Evolutionary conservation across 1,284 basidiomycete species (phyloP).

Genomic region (Puccinia brachypodii): DNA sequence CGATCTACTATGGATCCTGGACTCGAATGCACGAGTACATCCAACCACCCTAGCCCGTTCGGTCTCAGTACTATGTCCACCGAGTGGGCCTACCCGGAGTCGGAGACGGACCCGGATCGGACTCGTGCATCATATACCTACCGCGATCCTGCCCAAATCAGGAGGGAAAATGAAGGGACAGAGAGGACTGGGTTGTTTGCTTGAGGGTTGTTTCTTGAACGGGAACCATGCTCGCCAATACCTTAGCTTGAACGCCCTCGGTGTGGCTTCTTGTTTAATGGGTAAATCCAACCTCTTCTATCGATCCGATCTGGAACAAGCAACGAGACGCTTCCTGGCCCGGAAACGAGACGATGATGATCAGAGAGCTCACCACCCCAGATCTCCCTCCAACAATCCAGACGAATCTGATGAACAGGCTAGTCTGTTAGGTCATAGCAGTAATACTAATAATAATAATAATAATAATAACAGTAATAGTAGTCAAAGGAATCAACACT

Average conservation of each 20-base stretch:
- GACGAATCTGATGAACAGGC: constrained; percentile 12
- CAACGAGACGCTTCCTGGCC: constrained; percentile 52
- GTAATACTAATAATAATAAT: no score
- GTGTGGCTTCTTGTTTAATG: constrained; percentile 90
- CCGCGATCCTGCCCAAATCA: constrained; percentile 68
- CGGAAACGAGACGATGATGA: background rate
- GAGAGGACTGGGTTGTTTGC: constrained; percentile 66
- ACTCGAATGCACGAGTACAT: constrained; percentile 82
- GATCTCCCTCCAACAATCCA: background rate
- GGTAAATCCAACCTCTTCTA: constrained; percentile 96
- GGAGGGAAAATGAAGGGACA: background rate
- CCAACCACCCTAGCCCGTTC: constrained; percentile 80
- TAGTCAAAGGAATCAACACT: constrained; percentile 5
- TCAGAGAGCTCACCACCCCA: no score
- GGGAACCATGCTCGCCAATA: constrained; percentile 99
- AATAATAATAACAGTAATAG: no score
- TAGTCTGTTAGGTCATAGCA: constrained; percentile 26
- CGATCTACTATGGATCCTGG: constrained; percentile 94
- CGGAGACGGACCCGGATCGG: constrained; percentile 62
- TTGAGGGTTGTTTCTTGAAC: constrained; percentile 93
- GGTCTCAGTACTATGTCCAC: constrained; percentile 68
- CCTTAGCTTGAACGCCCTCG: constrained; percentile 81
- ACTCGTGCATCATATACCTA: constrained; percentile 93
- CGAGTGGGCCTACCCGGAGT: background rate
- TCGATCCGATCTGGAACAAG: constrained; percentile 75